Evolutionary conservation across 2,329 filamentous ascomycete species (phyloP).

Genomic region (Diplodia scrobiculata): DNA sequence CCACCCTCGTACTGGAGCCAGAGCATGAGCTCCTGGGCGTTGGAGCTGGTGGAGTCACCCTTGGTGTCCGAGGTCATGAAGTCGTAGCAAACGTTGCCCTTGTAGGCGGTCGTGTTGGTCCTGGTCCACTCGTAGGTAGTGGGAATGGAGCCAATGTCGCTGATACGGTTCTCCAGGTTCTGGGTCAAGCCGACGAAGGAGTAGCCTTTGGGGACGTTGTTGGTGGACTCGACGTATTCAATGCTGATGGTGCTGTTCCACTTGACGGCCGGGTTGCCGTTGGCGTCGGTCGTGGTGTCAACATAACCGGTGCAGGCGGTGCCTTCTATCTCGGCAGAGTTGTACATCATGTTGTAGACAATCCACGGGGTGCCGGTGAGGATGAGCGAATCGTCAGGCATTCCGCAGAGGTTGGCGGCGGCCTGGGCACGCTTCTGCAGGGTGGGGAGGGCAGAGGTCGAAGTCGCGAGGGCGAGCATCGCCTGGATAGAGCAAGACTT

Average conservation of each 20-base stretch:
- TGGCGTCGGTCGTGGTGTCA: slow-evolving; percentile 36
- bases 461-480: slow-evolving; percentile 30
- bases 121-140: slow-evolving; percentile 46
- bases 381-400: slow-evolving; percentile 33
- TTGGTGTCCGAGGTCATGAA: slow-evolving; percentile 51
- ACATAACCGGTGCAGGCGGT: slow-evolving; percentile 48
- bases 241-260: slow-evolving; percentile 49
- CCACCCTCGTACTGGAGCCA: slow-evolving; percentile 50
- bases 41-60: slow-evolving; percentile 47
- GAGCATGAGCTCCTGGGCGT: slow-evolving; percentile 50
- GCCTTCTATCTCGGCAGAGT: slow-evolving; percentile 45
- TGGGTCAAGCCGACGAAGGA: slow-evolving; percentile 51
- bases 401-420: slow-evolving; percentile 30
- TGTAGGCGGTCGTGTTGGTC: slow-evolving; percentile 12
- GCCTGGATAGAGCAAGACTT: slow-evolving; percentile 20
- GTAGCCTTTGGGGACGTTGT: slow-evolving; percentile 50
- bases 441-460: slow-evolving; percentile 23
- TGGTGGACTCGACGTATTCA: slow-evolving; percentile 39
- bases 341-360: slow-evolving; percentile 53
- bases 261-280: slow-evolving; percentile 42
- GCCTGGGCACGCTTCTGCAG: slow-evolving; percentile 28
- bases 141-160: slow-evolving; percentile 47
- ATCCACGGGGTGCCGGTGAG: slow-evolving; percentile 50
- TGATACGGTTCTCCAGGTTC: slow-evolving; percentile 47
- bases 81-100: slow-evolving; percentile 48